Evolutionary conservation across 2,329 filamentous ascomycete genomes (phyloP).

Genomic region (Stachybotrys chlorohalonatus): DNA sequence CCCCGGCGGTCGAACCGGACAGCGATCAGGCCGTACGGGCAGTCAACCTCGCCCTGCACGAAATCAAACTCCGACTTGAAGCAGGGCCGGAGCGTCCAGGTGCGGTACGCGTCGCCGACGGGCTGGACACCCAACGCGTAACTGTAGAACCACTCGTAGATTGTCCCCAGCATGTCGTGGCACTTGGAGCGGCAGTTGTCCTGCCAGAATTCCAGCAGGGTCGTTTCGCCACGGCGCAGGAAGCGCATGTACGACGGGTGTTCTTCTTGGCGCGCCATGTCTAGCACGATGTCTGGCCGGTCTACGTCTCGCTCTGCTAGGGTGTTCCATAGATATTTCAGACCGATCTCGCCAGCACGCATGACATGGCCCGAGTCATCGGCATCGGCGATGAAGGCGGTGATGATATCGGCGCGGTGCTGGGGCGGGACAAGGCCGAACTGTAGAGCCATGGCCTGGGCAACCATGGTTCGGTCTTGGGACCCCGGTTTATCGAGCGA

Average conservation of each 20-base stretch:
- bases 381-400: constrained; percentile 13
- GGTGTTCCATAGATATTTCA: constrained; percentile 31
- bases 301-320: constrained; percentile 23
- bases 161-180: constrained; percentile 38
- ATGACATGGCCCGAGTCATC: constrained; percentile 23
- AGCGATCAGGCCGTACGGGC: constrained; percentile 25
- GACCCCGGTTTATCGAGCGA: constrained; percentile 18
- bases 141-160: constrained; percentile 38
- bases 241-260: constrained; percentile 40
- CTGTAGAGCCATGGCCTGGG: constrained; percentile 23
- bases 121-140: constrained; percentile 28
- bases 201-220: constrained; percentile 33
- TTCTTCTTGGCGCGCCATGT: constrained; percentile 35
- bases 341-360: constrained; percentile 30
- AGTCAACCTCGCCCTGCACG: constrained; percentile 27
- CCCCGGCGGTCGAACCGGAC: constrained; percentile 10
- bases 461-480: constrained; percentile 26
- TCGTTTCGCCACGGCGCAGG: constrained; percentile 32
- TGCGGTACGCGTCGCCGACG: constrained; percentile 26
- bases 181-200: constrained; percentile 32
- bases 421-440: constrained; percentile 10
- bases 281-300: constrained; percentile 27
- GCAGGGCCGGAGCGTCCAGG: constrained; percentile 28
- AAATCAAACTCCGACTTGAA: constrained; percentile 28
- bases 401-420: constrained; percentile 8